Evolutionary conservation across 2,329 filamentous ascomycete genomes (phyloP).

Genomic region (Cladosporium sp.): DNA sequence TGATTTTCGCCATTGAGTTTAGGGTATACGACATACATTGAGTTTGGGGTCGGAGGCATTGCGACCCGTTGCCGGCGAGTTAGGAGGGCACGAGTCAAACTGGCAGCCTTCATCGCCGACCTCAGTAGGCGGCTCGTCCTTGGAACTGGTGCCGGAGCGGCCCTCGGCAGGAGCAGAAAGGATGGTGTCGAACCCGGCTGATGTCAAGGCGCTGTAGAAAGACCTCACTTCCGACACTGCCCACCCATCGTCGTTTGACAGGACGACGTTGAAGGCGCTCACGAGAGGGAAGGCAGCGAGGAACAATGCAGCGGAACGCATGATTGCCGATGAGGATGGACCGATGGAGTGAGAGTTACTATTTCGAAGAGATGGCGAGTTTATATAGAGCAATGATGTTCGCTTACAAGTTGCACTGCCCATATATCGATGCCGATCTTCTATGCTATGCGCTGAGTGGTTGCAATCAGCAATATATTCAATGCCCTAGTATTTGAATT

Average conservation of each 20-base stretch:
- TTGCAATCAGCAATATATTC: too few species aligned
- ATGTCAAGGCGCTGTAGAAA: constrained; percentile 53
- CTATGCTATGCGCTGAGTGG: too few species aligned
- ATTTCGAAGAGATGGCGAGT: too few species aligned
- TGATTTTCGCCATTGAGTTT: too few species aligned
- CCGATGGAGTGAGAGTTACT: too few species aligned
- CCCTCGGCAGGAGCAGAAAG: constrained; percentile 65
- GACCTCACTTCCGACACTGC: constrained; percentile 63
- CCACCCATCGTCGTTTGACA: constrained; percentile 72
- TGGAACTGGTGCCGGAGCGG: constrained; percentile 54
- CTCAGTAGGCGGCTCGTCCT: constrained; percentile 15
- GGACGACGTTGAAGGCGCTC: constrained; percentile 48
- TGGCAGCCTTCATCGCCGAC: constrained; percentile 44
- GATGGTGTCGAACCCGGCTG: constrained; percentile 57
- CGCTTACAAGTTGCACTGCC: too few species aligned
- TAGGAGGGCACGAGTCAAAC: constrained; percentile 57
- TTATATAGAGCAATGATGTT: too few species aligned
- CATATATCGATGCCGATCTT: too few species aligned
- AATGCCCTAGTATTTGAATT: too few species aligned
- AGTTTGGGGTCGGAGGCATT: constrained; percentile 56
- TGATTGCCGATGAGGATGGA: background rate
- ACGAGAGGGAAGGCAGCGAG: background rate
- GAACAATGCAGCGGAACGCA: constrained; percentile 2
- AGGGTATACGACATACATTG: constrained; percentile 29
- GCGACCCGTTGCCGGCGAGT: constrained; percentile 52